Conservation (phyloP, 305 asterid species). For the Plantago rigida region DNA sequence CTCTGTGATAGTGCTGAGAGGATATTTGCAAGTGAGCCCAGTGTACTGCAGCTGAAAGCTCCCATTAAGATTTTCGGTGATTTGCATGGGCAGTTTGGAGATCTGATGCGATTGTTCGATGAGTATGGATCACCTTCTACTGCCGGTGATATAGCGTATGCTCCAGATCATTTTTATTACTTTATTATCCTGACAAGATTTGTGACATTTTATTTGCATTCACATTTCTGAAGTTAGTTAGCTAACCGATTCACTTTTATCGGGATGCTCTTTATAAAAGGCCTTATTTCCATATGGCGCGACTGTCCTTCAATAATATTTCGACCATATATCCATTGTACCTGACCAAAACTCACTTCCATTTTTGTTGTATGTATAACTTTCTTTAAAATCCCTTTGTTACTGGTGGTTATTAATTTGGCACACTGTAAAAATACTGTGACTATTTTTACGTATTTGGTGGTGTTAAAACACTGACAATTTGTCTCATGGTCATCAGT, state of each 20-base stretch:
- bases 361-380: too few species aligned
- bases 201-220: neutral
- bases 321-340: too few species aligned
- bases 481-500: too few species aligned
- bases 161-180: slow-evolving; percentile 12
- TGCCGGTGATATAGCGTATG: slow-evolving; percentile 98
- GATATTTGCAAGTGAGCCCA: slow-evolving; percentile 87
- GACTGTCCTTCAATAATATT: too few species aligned
- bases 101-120: slow-evolving; percentile 96
- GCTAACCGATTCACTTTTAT: too few species aligned
- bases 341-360: too few species aligned
- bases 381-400: too few species aligned
- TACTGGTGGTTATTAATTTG: too few species aligned
- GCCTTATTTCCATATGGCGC: neutral
- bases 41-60: slow-evolving; percentile 90
- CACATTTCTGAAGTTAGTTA: too few species aligned
- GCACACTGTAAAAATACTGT: too few species aligned
- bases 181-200: slow-evolving; percentile 7
- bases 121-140: slow-evolving; percentile 99
- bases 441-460: too few species aligned
- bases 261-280: neutral
- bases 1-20: slow-evolving; percentile 96
- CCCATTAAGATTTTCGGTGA: slow-evolving; percentile 98
- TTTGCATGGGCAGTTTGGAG: slow-evolving; percentile 99
- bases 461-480: too few species aligned